These are phyloP conservation scores for Recurvomyces mirabilis DNA, from an alignment of 495 filamentous ascomycete genomes.

Conservation along the genomic window DNA sequence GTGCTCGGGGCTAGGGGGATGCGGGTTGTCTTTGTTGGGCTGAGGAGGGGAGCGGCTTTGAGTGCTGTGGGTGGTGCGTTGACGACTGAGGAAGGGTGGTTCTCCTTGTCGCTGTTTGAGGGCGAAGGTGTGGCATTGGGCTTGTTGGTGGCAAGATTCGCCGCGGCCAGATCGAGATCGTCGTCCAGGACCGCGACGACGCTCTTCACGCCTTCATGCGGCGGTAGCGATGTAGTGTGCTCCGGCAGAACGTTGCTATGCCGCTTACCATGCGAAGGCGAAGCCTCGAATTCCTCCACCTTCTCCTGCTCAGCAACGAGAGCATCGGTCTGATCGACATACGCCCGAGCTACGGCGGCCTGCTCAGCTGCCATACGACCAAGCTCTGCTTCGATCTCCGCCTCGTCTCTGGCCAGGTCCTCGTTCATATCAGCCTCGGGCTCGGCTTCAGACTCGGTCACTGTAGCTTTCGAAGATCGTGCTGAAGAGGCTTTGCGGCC, in stretches of 20 bases:
- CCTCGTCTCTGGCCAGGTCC: slow-evolving; percentile 17
- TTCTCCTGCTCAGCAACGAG: slow-evolving; percentile 7
- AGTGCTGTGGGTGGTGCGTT: neutral
- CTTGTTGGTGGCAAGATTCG: neutral
- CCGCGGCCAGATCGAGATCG: neutral
- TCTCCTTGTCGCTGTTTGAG: slow-evolving; percentile 20
- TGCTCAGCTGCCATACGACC: slow-evolving; percentile 16
- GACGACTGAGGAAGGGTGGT: slow-evolving; percentile 12
- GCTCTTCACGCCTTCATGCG: neutral
- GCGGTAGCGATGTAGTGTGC: neutral
- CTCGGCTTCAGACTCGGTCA: slow-evolving; percentile 2
- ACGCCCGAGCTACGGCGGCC: neutral
- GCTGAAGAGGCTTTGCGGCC: slow-evolving; percentile 16
- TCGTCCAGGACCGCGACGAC: neutral
- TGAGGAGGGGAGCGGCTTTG: neutral
- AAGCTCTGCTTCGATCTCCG: slow-evolving; percentile 21
- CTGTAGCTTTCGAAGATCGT: slow-evolving; percentile 14
- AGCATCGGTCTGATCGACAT: neutral
- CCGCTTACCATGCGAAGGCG: neutral
- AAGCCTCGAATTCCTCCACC: slow-evolving; percentile 10
- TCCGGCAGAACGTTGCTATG: too few relatives aligned
- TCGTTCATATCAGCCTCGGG: slow-evolving; percentile 7
- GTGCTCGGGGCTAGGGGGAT: slow-evolving; percentile 18
- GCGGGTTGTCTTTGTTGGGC: slow-evolving; percentile 13
- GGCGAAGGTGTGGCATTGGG: slow-evolving; percentile 5